Evolutionary conservation across 1,284 basidiomycete genomes (phyloP).

Genomic region (Trametes hirsuta): DNA sequence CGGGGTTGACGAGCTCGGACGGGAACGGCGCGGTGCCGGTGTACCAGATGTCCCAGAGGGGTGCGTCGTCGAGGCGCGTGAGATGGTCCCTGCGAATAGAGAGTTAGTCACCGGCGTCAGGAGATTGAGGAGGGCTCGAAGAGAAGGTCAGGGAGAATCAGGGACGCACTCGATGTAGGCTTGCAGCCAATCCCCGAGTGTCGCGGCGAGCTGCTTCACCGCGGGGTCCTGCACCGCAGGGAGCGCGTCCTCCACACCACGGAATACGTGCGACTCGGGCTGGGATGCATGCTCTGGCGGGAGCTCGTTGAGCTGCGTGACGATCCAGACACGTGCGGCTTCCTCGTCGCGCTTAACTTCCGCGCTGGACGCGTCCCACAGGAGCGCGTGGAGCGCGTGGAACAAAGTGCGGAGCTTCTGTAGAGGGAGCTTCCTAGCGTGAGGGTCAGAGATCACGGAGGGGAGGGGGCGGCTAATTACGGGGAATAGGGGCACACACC

Average conservation of each 20-base stretch:
- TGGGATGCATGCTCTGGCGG: conserved; percentile 5
- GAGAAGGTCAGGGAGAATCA: not conserved
- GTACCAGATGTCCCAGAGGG: conserved; percentile 74
- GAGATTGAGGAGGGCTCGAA: not conserved
- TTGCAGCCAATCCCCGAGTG: conserved; percentile 48
- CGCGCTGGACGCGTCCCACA: conserved; percentile 30
- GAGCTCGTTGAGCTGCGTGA: conserved; percentile 32
- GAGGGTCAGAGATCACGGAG: not conserved
- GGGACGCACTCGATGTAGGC: conserved; percentile 51
- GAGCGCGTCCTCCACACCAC: not conserved
- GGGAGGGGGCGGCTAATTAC: not conserved
- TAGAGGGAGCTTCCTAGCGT: conserved; percentile 49
- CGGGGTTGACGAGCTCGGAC: conserved; percentile 73
- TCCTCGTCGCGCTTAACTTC: conserved; percentile 38
- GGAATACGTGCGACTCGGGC: not conserved
- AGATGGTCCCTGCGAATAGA: conserved; percentile 42
- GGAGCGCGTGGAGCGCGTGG: conserved; percentile 42
- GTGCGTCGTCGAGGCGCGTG: conserved; percentile 48
- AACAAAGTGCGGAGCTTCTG: conserved; percentile 45
- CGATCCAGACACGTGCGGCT: conserved; percentile 41
- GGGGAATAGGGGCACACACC: conserved; percentile 39
- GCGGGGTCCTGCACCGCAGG: conserved; percentile 1
- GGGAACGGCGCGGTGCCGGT: conserved; percentile 66
- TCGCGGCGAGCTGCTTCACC: conserved; percentile 20
- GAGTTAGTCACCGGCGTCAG: not conserved